These are phyloP conservation scores for Calonectria hongkongensis DNA, from an alignment of 2,329 filamentous ascomycete genomes.

Conservation along the genomic window DNA sequence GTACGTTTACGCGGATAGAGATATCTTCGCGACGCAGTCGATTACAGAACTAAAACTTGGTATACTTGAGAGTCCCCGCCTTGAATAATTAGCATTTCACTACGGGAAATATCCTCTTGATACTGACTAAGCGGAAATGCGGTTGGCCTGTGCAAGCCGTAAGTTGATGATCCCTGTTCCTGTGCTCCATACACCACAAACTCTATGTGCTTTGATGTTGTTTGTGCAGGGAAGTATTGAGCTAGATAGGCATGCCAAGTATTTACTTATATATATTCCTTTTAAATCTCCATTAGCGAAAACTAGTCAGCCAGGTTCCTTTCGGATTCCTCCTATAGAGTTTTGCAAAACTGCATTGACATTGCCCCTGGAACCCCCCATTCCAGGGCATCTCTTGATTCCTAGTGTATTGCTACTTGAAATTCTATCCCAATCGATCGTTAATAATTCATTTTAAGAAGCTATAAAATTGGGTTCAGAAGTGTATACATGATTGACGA, in stretches of 20 bases:
- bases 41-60: not conserved
- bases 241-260: not conserved
- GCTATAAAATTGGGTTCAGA: no score
- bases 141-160: not conserved
- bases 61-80: not conserved
- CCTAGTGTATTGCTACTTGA: no score
- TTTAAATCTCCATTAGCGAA: no score
- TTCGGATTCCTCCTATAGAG: no score
- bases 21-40: not conserved
- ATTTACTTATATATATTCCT: not conserved
- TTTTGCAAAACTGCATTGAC: no score
- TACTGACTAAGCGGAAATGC: slow-evolving; percentile 12
- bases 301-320: no score
- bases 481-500: no score
- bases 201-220: not conserved
- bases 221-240: not conserved
- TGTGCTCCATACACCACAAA: not conserved
- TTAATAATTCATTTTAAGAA: no score
- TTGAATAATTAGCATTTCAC: not conserved
- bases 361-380: no score
- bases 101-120: not conserved
- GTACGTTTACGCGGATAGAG: not conserved
- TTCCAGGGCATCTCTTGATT: no score
- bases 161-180: not conserved
- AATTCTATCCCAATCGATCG: no score